Conservation (phyloP, 1,284 basidiomycete genomes). For the Phylloporus sp. region DNA sequence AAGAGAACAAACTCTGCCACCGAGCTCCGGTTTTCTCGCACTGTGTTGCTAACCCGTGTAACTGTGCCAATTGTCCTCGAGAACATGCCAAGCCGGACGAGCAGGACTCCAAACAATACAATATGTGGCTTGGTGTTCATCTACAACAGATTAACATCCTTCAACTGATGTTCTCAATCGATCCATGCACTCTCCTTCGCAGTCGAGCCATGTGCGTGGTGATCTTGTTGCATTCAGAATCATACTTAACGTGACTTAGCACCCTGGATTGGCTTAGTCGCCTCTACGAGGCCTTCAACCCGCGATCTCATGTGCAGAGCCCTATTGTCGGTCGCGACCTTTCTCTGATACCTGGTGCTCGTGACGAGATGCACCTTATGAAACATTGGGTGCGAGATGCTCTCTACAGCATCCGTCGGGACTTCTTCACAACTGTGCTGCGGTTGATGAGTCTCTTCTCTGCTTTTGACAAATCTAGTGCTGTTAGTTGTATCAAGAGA, state of each 20-base stretch:
- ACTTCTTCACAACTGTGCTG: conserved; percentile 42
- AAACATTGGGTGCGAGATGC: conserved; percentile 50
- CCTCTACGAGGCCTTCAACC: conserved; percentile 51
- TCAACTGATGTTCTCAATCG: conserved; percentile 37
- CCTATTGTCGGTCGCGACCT: conserved; percentile 43
- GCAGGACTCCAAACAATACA: conserved; percentile 45
- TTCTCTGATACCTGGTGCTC: conserved; percentile 46
- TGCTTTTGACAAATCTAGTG: conserved; percentile 37
- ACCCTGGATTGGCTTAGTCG: conserved; percentile 44
- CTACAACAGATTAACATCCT: conserved; percentile 58
- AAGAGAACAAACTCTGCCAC: conserved; percentile 47
- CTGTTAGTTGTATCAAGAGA: conserved; percentile 29
- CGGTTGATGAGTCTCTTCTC: conserved; percentile 40
- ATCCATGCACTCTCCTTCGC: conserved; percentile 22
- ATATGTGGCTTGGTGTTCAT: conserved; percentile 50
- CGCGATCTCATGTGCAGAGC: conserved; percentile 48
- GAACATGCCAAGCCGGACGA: conserved; percentile 43
- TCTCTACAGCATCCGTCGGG: conserved; percentile 36
- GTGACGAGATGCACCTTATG: conserved; percentile 44
- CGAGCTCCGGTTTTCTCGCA: conserved; percentile 45
- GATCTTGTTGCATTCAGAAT: background rate
- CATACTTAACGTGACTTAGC: conserved; percentile 1
- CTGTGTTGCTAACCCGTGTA: conserved; percentile 50
- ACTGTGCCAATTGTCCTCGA: conserved; percentile 45
- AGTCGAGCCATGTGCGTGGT: conserved; percentile 31